phyloP scores from a whole-genome alignment of 2,329 filamentous ascomycete species.

The Fusarium tanahbumbuense region DNA sequence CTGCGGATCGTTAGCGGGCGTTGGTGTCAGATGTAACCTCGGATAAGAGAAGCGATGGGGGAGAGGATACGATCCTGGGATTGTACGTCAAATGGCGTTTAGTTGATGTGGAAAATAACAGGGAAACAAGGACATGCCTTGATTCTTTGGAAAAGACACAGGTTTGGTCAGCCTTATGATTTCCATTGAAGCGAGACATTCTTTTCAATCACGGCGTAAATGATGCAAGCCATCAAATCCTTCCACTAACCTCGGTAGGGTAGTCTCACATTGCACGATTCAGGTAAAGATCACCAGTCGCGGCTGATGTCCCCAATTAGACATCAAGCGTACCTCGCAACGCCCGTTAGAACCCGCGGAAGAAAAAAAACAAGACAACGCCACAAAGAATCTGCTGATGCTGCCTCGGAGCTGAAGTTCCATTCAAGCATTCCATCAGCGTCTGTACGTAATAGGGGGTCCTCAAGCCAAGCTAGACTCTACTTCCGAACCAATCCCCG shows the following conservation, averaged over 20 bases:
- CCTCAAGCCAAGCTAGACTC: not conserved
- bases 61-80: not conserved
- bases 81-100: constrained; percentile 1
- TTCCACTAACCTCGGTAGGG: not conserved
- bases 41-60: not conserved
- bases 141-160: not conserved
- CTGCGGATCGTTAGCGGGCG: not conserved
- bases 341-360: not conserved
- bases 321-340: not conserved
- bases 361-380: not conserved
- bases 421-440: constrained; percentile 1
- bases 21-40: constrained; percentile 13
- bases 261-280: not conserved
- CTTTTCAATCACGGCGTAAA: not conserved
- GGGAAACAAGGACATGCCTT: not conserved
- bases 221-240: not conserved
- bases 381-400: not conserved
- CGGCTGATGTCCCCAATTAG: not conserved
- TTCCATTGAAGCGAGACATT: not conserved
- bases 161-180: constrained; percentile 8
- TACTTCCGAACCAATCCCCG: constrained; percentile 29
- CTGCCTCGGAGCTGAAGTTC: constrained; percentile 9
- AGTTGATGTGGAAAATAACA: not conserved
- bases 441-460: constrained; percentile 23
- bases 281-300: not conserved